Percentiles rank a stretch among this genome's conserved stretches.
phyloP scores from a whole-genome alignment of 768 basidiomycete species.

The Phlegmacium glaucopus region DNA sequence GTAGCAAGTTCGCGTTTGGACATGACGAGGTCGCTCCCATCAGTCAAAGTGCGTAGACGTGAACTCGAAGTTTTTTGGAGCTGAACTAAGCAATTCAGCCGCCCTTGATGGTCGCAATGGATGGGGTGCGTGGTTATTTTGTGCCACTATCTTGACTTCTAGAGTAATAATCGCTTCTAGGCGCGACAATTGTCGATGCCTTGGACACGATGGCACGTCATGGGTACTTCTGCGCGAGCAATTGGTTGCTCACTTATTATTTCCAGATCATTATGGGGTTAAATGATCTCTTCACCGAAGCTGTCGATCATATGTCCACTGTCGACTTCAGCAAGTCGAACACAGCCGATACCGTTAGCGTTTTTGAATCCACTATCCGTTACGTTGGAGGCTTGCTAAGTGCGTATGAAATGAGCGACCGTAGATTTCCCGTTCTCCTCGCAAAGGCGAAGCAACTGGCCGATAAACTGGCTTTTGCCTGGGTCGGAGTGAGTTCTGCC shows the following conservation, averaged over 20 bases:
- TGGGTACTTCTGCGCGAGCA: background rate
- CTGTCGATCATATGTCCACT: slow-evolving; percentile 44
- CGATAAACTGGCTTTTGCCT: slow-evolving; percentile 61
- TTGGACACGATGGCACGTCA: slow-evolving; percentile 56
- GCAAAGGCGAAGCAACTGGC: slow-evolving; percentile 61
- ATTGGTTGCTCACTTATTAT: background rate
- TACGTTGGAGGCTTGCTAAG: slow-evolving; percentile 65
- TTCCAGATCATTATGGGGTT: slow-evolving; percentile 54
- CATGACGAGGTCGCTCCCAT: slow-evolving; percentile 59
- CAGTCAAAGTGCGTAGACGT: slow-evolving; percentile 28
- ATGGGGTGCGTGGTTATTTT: slow-evolving; percentile 31
- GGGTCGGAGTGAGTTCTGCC: slow-evolving; percentile 44
- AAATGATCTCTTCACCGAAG: slow-evolving; percentile 55
- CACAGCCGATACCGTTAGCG: slow-evolving; percentile 42
- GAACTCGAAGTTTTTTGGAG: background rate
- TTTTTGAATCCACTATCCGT: slow-evolving; percentile 79
- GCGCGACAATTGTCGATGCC: slow-evolving; percentile 62
- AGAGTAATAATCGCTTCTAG: slow-evolving; percentile 34
- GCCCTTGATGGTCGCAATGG: slow-evolving; percentile 39
- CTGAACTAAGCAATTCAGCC: slow-evolving; percentile 16
- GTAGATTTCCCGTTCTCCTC: slow-evolving; percentile 46
- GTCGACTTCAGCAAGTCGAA: slow-evolving; percentile 56
- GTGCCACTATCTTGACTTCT: background rate
- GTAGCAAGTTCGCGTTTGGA: slow-evolving; percentile 52
- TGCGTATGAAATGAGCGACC: slow-evolving; percentile 64